Conservation (phyloP, 139 green algal species). For the Nannochloris sp. region DNA sequence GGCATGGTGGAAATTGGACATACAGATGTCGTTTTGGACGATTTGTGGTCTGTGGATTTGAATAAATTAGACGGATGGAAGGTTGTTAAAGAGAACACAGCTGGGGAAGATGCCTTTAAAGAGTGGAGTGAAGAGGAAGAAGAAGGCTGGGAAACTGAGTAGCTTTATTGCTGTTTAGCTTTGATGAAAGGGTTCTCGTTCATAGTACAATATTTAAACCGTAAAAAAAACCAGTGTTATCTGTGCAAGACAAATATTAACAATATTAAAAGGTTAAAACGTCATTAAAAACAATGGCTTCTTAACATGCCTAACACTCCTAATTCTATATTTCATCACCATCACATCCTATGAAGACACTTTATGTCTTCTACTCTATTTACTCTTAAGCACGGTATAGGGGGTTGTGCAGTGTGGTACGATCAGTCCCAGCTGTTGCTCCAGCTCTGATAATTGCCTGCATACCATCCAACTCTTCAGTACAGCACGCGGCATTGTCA, state of each 20-base stretch:
- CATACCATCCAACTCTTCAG: not conserved
- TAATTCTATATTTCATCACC: too few species aligned
- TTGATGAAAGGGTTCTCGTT: too few species aligned
- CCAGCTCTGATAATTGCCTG: not conserved
- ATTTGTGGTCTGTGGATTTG: constrained; percentile 89
- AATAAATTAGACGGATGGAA: constrained; percentile 74
- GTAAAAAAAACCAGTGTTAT: too few species aligned
- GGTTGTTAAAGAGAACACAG: constrained; percentile 61
- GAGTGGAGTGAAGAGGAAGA: constrained; percentile 32
- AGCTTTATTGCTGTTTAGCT: too few species aligned
- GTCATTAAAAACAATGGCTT: too few species aligned
- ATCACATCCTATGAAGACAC: too few species aligned
- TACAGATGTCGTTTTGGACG: constrained; percentile 84
- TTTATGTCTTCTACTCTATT: not conserved
- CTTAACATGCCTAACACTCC: too few species aligned
- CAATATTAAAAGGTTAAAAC: too few species aligned
- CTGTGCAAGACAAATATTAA: too few species aligned
- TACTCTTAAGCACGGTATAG: not conserved
- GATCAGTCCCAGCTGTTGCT: not conserved
- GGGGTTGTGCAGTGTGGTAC: constrained; percentile 2
- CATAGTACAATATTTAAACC: too few species aligned
- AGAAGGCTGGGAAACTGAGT: constrained; percentile 30
- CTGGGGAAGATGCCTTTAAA: constrained; percentile 62
- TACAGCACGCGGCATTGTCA: not conserved
- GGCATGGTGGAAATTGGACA: constrained; percentile 75